Percentiles rank a stretch among this genome's conserved stretches.
Conservation (phyloP, 129 eudicot genomes). For the Lactuca sativa region DNA sequence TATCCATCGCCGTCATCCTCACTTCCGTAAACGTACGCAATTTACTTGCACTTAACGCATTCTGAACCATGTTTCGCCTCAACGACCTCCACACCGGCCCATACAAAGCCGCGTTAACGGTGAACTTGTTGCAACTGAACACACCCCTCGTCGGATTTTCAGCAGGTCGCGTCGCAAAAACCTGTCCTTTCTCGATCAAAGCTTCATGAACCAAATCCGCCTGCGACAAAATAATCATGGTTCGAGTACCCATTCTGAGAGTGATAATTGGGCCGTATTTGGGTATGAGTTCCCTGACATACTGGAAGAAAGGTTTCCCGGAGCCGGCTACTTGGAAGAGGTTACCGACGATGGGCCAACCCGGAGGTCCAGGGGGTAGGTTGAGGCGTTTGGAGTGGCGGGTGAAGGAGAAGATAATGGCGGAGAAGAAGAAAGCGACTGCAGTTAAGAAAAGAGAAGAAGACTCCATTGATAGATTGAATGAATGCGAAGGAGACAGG, state of each 20-base stretch:
- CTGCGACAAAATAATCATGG: conserved; percentile 61
- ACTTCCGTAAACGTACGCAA: conserved; percentile 44
- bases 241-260: conserved; percentile 73
- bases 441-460: conserved; percentile 42
- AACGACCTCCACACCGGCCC: conserved; percentile 93
- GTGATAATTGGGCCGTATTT: conserved; percentile 78
- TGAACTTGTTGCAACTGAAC: conserved; percentile 85
- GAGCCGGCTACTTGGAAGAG: conserved; percentile 80
- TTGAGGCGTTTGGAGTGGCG: conserved; percentile 33
- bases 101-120: conserved; percentile 75
- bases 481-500: background rate
- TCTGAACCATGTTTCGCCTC: conserved; percentile 89
- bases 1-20: conserved; percentile 66
- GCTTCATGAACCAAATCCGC: conserved; percentile 69
- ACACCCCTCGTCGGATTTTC: conserved; percentile 79
- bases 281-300: conserved; percentile 55
- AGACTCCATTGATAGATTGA: conserved; percentile 37
- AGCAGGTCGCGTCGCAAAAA: conserved; percentile 66
- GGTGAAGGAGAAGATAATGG: conserved; percentile 24
- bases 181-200: conserved; percentile 59
- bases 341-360: conserved; percentile 88
- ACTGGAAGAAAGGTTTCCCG: conserved; percentile 75
- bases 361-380: conserved; percentile 95
- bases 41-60: conserved; percentile 54
- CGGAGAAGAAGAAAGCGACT: conserved; percentile 30